Conservation (phyloP, 176 grass and related monocot species). For the Cenchrus americanus region DNA sequence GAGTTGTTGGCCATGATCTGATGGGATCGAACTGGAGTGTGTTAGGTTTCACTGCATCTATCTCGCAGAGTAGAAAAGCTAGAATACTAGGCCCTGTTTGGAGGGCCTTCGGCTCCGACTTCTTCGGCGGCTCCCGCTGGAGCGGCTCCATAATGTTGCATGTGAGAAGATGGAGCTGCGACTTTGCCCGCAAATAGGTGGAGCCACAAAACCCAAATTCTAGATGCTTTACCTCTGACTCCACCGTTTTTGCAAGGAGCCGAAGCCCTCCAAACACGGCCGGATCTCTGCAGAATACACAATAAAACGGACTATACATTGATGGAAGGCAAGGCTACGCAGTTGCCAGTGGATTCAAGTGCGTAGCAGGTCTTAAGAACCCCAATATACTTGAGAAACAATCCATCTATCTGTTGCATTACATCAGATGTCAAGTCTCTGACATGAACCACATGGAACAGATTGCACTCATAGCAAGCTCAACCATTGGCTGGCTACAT, state of each 20-base stretch:
- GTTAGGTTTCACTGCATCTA: conserved; percentile 31
- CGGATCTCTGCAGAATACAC: neutral
- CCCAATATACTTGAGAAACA: conserved; percentile 17
- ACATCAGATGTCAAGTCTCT: conserved; percentile 47
- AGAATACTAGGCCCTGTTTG: no score
- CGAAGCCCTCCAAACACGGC: no score
- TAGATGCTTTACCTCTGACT: no score
- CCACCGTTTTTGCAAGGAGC: no score
- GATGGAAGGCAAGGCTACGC: conserved; percentile 22
- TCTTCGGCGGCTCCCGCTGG: no score
- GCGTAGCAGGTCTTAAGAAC: neutral
- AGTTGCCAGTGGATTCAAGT: conserved; percentile 29
- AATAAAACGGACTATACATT: neutral
- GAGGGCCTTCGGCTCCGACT: no score
- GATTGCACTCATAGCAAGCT: conserved; percentile 35
- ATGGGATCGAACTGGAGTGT: conserved; percentile 52
- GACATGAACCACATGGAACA: conserved; percentile 41
- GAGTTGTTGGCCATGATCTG: conserved; percentile 49
- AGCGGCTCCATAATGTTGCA: no score
- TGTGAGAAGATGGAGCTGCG: no score
- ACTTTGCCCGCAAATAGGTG: no score
- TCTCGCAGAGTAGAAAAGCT: conserved; percentile 15
- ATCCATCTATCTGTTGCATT: conserved; percentile 26
- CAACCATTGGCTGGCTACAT: conserved; percentile 29
- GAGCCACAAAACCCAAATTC: no score